A percentile compares a stretch with the other conserved stretches of the same genome.
Conservation (phyloP, 2,329 filamentous ascomycete genomes). For the Fusarium clavum region DNA sequence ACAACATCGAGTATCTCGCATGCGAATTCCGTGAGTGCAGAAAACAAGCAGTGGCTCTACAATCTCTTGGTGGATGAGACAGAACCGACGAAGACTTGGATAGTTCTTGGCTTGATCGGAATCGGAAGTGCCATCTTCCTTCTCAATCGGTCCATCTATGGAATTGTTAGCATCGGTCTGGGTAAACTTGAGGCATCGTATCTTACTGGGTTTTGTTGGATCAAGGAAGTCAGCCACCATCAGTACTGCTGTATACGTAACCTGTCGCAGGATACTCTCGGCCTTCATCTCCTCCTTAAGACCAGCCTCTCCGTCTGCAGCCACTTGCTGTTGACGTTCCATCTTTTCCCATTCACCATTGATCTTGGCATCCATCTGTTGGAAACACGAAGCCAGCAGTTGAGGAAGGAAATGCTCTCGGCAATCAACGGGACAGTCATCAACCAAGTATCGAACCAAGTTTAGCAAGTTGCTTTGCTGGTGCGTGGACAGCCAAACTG, state of each 20-base stretch:
- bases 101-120: conserved; percentile 53
- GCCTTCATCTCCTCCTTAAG: conserved; percentile 97
- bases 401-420: conserved; percentile 86
- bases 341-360: conserved; percentile 87
- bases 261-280: conserved; percentile 91
- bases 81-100: conserved; percentile 81
- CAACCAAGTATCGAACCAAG: conserved; percentile 86
- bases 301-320: conserved; percentile 76
- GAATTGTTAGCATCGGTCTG: conserved; percentile 25
- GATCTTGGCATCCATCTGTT: conserved; percentile 88
- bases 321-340: conserved; percentile 69
- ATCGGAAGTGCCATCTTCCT: conserved; percentile 41
- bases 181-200: conserved; percentile 43
- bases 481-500: conserved; percentile 85
- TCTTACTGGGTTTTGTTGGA: conserved; percentile 73
- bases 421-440: conserved; percentile 86
- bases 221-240: conserved; percentile 92
- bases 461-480: conserved; percentile 95
- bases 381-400: conserved; percentile 83
- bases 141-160: conserved; percentile 49
- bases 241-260: conserved; percentile 91
- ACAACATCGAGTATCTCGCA: conserved; percentile 90
- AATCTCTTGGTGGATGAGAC: conserved; percentile 80
- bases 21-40: conserved; percentile 88
- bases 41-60: conserved; percentile 92